Conservation (phyloP, 192 early-diverging fungal species). For the Chytriomyces sp. region DNA sequence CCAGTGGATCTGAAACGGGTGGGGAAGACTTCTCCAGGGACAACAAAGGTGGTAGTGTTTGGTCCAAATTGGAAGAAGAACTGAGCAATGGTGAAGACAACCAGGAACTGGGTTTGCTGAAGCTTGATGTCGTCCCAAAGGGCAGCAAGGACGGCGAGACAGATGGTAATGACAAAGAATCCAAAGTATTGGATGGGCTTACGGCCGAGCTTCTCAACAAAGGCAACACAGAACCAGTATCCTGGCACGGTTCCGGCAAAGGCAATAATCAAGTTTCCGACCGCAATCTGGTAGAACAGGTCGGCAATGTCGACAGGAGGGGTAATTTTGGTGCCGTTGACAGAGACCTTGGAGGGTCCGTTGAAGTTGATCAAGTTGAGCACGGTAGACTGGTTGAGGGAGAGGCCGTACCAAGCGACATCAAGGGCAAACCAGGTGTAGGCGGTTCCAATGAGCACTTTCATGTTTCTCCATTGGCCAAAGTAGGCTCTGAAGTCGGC, state of each 20-base stretch:
- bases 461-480: constrained; percentile 78
- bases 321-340: constrained; percentile 18
- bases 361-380: constrained; percentile 44
- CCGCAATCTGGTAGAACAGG: constrained; percentile 48
- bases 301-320: constrained; percentile 60
- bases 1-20: constrained; percentile 75
- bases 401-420: constrained; percentile 57
- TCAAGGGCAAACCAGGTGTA: constrained; percentile 58
- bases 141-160: constrained; percentile 65
- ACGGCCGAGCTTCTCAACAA: constrained; percentile 87
- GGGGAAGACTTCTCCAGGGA: constrained; percentile 77
- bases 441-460: constrained; percentile 66
- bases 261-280: constrained; percentile 93
- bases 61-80: constrained; percentile 95
- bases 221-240: constrained; percentile 92
- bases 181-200: constrained; percentile 93
- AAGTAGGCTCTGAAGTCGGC: constrained; percentile 63
- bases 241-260: constrained; percentile 75
- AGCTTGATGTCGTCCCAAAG: constrained; percentile 34
- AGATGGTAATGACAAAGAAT: constrained; percentile 75
- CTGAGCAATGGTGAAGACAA: constrained; percentile 53
- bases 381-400: constrained; percentile 36
- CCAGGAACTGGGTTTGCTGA: constrained; percentile 48
- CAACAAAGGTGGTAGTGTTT: constrained; percentile 85
- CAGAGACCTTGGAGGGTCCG: constrained; percentile 30